These are phyloP conservation scores for Mucor indicus DNA, from an alignment of 371 early-diverging fungal genomes.

Conservation along the genomic window DNA sequence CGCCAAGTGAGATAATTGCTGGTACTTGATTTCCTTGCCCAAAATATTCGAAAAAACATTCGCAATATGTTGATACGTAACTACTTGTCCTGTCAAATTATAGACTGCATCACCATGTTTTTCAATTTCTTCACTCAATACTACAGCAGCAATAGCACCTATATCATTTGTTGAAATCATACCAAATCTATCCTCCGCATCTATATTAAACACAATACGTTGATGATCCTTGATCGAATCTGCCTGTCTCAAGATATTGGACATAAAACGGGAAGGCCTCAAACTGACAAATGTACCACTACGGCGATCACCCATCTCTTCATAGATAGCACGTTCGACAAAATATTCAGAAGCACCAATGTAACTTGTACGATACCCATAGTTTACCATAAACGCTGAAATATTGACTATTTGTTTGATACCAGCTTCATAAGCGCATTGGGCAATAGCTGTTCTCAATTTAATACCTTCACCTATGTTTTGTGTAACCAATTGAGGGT, in stretches of 20 bases:
- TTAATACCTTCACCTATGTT: constrained; percentile 3
- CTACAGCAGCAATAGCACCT: constrained; percentile 14
- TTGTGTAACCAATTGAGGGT: too few relatives aligned
- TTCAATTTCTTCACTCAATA: constrained; percentile 10
- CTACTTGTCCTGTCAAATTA: not conserved
- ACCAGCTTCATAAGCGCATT: constrained; percentile 25
- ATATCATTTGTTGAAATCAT: constrained; percentile 18
- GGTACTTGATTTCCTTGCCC: not conserved
- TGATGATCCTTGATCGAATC: not conserved
- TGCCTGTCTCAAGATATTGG: constrained; percentile 24
- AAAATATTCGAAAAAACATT: not conserved
- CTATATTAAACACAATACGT: not conserved
- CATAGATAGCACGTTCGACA: constrained; percentile 25
- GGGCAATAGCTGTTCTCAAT: constrained; percentile 8
- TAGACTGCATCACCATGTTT: constrained; percentile 15
- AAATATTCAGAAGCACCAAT: constrained; percentile 14
- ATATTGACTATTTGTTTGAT: constrained; percentile 35
- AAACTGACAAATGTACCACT: constrained; percentile 25
- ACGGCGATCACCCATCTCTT: constrained; percentile 15
- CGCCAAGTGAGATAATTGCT: not conserved
- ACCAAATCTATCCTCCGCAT: constrained; percentile 1
- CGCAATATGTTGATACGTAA: not conserved
- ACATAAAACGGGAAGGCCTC: constrained; percentile 32
- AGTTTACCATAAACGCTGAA: constrained; percentile 13
- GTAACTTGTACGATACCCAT: constrained; percentile 15